A percentile compares a stretch with the other conserved stretches of the same genome.
These are phyloP conservation scores for Globisporangium polare DNA, from an alignment of 352 stramenopile species.

Conservation along the genomic window DNA sequence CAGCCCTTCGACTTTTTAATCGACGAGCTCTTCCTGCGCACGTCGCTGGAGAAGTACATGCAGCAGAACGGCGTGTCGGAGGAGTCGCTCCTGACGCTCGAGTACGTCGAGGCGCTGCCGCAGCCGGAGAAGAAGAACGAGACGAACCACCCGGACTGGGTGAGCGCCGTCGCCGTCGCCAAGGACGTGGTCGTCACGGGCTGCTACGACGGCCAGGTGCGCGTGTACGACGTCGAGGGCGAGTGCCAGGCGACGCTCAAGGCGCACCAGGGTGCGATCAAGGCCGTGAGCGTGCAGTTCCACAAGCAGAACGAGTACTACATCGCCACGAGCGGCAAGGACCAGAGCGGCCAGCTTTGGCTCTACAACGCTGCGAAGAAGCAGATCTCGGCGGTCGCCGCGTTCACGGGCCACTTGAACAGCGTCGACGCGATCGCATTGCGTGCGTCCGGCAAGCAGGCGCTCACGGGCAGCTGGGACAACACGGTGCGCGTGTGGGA, in stretches of 20 bases:
- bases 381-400: conserved; percentile 44
- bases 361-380: conserved; percentile 30
- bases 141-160: conserved; percentile 82
- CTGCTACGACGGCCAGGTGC: conserved; percentile 84
- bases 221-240: conserved; percentile 60
- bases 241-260: conserved; percentile 60
- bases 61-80: conserved; percentile 58
- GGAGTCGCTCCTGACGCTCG: conserved; percentile 82
- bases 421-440: conserved; percentile 67
- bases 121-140: conserved; percentile 65
- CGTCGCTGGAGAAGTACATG: conserved; percentile 77
- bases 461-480: conserved; percentile 77
- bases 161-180: conserved; percentile 63
- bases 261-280: conserved; percentile 75
- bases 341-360: conserved; percentile 75
- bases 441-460: conserved; percentile 27
- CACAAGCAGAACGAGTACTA: conserved; percentile 38
- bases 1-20: conserved; percentile 87
- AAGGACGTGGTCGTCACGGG: conserved; percentile 64
- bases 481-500: conserved; percentile 82
- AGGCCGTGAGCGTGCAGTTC: conserved; percentile 47
- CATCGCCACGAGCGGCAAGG: conserved; percentile 76
- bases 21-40: conserved; percentile 69
- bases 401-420: conserved; percentile 75
- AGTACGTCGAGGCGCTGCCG: conserved; percentile 84